A percentile compares a stretch with the other conserved stretches of the same genome.
These are phyloP conservation scores for Coelastrella sp. DNA, from an alignment of 139 green algal genomes.

Conservation along the genomic window DNA sequence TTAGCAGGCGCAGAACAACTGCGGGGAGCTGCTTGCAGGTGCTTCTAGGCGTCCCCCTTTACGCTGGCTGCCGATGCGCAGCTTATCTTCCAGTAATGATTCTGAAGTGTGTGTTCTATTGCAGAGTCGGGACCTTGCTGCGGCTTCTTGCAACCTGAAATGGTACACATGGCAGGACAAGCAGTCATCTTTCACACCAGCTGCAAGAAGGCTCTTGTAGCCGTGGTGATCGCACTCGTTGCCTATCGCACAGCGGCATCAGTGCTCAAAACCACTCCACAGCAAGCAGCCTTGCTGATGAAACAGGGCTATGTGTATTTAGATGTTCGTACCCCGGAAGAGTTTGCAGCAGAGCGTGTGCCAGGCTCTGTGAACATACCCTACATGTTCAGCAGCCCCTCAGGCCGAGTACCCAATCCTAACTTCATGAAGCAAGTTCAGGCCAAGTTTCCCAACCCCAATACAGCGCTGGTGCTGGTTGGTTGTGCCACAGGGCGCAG, in stretches of 20 bases:
- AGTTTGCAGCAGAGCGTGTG: background rate
- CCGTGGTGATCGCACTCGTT: background rate
- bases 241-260: background rate
- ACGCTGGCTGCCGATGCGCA: no score
- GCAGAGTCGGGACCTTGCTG: no score
- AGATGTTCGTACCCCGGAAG: constrained; percentile 9
- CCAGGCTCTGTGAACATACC: constrained; percentile 14
- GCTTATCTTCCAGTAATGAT: no score
- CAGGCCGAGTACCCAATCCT: background rate
- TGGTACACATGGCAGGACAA: no score
- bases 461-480: background rate
- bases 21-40: no score
- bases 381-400: background rate
- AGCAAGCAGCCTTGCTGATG: background rate
- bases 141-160: no score
- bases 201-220: background rate
- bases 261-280: background rate
- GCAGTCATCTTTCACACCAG: no score
- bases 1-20: no score
- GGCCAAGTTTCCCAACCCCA: background rate
- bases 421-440: background rate
- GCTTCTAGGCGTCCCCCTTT: no score
- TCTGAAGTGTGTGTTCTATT: no score
- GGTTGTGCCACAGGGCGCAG: background rate
- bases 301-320: constrained; percentile 1